A percentile compares a stretch with the other conserved stretches of the same genome.
phyloP scores from a whole-genome alignment of 2,329 filamentous ascomycete species.

The Exophiala oligosperma region DNA sequence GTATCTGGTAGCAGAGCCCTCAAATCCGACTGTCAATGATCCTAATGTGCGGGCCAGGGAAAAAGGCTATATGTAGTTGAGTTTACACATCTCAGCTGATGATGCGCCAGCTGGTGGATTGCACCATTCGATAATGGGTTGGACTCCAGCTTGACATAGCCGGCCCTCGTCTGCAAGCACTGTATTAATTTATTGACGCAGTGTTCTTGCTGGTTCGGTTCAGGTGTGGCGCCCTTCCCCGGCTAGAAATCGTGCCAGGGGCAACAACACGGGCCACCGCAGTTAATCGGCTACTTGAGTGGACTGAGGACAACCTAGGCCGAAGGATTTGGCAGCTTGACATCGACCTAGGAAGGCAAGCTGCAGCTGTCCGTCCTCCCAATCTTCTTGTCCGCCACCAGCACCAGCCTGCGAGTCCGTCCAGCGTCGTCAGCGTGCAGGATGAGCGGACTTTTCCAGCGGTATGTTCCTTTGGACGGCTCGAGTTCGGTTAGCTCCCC shows the following conservation, averaged over 20 bases:
- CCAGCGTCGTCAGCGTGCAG: neutral
- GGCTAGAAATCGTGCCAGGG: neutral
- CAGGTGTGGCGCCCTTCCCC: neutral
- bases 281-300: neutral
- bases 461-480: neutral
- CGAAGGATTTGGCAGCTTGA: conserved; percentile 1
- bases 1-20: no score
- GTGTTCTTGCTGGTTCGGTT: neutral
- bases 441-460: neutral
- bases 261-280: neutral
- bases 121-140: no score
- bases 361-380: neutral
- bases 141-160: no score
- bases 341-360: neutral
- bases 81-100: no score
- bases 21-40: no score
- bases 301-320: neutral
- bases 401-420: neutral
- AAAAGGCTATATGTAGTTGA: no score
- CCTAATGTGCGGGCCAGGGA: no score
- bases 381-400: neutral
- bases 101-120: no score
- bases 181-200: neutral
- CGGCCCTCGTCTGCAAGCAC: neutral
- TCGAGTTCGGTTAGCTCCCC: no score